These are phyloP conservation scores for Capronia americana DNA, from an alignment of 2,329 filamentous ascomycete genomes.

Conservation along the genomic window DNA sequence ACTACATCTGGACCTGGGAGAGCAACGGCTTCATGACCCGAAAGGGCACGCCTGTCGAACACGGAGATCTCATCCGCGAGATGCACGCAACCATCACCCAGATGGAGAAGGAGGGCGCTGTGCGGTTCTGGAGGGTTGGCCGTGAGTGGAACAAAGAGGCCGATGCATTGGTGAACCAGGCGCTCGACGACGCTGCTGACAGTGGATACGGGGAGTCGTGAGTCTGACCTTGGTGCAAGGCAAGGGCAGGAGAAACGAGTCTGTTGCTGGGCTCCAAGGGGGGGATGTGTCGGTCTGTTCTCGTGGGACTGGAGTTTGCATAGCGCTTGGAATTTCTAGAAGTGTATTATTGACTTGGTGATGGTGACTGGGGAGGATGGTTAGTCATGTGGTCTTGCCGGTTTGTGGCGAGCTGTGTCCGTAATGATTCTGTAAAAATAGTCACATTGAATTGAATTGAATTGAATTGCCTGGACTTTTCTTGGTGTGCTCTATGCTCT, in stretches of 20 bases:
- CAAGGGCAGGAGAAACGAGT: background rate
- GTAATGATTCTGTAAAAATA: conserved; percentile 5
- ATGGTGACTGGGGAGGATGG: background rate
- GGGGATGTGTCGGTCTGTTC: background rate
- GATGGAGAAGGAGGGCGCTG: conserved; percentile 47
- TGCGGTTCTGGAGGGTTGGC: conserved; percentile 59
- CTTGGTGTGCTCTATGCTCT: background rate
- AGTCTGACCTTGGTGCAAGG: background rate
- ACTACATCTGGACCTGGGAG: conserved; percentile 54
- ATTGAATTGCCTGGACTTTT: background rate
- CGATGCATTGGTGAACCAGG: conserved; percentile 49
- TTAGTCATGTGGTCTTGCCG: background rate
- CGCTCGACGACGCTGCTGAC: conserved; percentile 30
- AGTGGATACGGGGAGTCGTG: conserved; percentile 29
- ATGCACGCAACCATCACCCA: conserved; percentile 49
- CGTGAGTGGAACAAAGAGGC: conserved; percentile 53
- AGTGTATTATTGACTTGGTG: conserved; percentile 2
- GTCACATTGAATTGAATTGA: background rate
- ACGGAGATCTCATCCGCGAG: conserved; percentile 60
- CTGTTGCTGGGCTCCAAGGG: background rate
- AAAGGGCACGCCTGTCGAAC: conserved; percentile 50
- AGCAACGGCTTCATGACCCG: conserved; percentile 54
- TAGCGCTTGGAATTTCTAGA: background rate
- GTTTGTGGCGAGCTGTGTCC: background rate
- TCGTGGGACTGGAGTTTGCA: background rate